phyloP scores from a whole-genome alignment of 83 land plant species.

The Thuja plicata region DNA sequence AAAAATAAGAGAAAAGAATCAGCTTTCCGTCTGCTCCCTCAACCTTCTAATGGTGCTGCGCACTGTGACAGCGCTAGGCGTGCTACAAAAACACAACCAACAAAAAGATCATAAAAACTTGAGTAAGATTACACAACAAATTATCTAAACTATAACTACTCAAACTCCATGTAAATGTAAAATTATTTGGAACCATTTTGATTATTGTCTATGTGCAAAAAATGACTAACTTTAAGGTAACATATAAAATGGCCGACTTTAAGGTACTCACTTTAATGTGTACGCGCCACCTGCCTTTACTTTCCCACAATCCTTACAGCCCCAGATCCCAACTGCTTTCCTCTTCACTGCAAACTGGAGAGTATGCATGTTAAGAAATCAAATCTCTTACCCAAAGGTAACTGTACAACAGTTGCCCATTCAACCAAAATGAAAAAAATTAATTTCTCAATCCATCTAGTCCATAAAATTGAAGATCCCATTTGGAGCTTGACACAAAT shows the following conservation, averaged over 20 bases:
- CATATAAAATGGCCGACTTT: background rate
- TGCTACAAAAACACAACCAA: slow-evolving; percentile 37
- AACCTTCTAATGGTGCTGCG: slow-evolving; percentile 84
- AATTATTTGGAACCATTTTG: background rate
- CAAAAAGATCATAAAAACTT: background rate
- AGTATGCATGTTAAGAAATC: background rate
- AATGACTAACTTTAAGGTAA: no score
- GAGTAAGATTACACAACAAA: background rate
- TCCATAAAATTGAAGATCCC: background rate
- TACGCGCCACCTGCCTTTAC: slow-evolving; percentile 71
- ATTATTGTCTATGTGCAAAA: background rate
- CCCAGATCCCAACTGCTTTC: slow-evolving; percentile 70
- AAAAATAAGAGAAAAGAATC: background rate
- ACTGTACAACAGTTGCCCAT: background rate
- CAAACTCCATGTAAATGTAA: background rate
- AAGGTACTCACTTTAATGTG: slow-evolving; percentile 48
- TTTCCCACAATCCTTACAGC: slow-evolving; percentile 66
- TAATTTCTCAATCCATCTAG: background rate
- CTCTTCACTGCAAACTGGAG: slow-evolving; percentile 66
- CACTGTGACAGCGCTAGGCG: slow-evolving; percentile 89
- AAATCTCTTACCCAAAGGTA: background rate
- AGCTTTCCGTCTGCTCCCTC: slow-evolving; percentile 80
- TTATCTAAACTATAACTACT: background rate
- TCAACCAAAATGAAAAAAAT: background rate
- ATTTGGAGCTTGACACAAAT: background rate